Conservation (phyloP, 2,329 filamentous ascomycete genomes). For the Sporothrix pallida region DNA sequence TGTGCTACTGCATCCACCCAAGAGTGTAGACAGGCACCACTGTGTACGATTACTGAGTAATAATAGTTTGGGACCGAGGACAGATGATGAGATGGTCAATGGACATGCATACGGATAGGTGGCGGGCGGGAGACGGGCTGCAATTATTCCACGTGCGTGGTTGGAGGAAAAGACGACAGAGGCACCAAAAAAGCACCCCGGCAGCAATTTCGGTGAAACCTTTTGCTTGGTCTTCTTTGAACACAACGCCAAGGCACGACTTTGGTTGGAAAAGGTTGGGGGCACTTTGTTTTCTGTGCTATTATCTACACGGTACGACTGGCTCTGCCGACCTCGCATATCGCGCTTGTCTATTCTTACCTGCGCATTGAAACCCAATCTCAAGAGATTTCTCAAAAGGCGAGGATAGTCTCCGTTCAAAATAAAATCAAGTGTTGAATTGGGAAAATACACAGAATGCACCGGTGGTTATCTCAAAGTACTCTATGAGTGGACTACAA, state of each 20-base stretch:
- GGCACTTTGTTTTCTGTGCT: not conserved
- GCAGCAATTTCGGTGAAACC: constrained; percentile 10
- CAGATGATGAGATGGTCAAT: not conserved
- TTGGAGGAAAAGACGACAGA: not conserved
- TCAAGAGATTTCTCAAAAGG: too few species aligned
- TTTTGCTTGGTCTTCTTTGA: not conserved
- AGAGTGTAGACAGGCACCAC: not conserved
- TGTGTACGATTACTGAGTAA: not conserved
- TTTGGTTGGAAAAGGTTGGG: not conserved
- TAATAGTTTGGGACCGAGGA: not conserved
- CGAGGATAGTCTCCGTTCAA: too few species aligned
- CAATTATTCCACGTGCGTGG: constrained; percentile 6
- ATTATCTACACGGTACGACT: not conserved
- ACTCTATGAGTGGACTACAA: too few species aligned
- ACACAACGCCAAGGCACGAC: not conserved
- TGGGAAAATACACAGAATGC: too few species aligned
- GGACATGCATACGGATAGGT: not conserved
- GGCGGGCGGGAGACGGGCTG: not conserved
- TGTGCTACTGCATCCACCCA: not conserved
- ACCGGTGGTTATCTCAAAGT: too few species aligned
- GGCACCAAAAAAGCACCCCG: not conserved
- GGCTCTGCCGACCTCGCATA: constrained; percentile 7
- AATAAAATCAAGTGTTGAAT: too few species aligned
- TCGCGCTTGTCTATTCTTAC: not conserved
- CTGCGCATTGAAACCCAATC: not conserved